These are phyloP conservation scores for Didymella lethalis DNA, from an alignment of 2,329 filamentous ascomycete species.

Conservation along the genomic window DNA sequence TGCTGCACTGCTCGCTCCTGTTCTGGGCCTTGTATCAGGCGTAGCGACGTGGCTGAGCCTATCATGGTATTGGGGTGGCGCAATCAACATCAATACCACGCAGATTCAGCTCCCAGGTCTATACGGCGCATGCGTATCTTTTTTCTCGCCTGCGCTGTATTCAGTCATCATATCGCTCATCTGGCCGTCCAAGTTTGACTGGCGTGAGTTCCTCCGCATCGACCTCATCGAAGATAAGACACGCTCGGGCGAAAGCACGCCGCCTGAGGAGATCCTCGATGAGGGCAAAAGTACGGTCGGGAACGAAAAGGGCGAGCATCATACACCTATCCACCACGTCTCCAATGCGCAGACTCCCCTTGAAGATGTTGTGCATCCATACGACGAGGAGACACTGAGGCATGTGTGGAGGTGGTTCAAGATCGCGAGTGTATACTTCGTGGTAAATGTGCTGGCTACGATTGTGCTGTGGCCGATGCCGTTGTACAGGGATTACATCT, in stretches of 20 bases:
- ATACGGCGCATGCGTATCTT: slow-evolving; percentile 80
- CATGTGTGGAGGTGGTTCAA: slow-evolving; percentile 20
- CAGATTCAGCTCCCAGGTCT: slow-evolving; percentile 75
- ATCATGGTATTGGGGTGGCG: slow-evolving; percentile 27
- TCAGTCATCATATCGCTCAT: slow-evolving; percentile 13
- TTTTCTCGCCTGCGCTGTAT: slow-evolving; percentile 76
- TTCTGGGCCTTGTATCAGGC: slow-evolving; percentile 18
- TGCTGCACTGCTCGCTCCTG: slow-evolving; percentile 64
- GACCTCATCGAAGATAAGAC: slow-evolving; percentile 22
- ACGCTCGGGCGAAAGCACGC: slow-evolving; percentile 7
- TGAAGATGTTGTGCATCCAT: slow-evolving; percentile 22
- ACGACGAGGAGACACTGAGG: slow-evolving; percentile 17
- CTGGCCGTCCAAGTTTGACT: slow-evolving; percentile 17
- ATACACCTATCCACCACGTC: slow-evolving; percentile 2
- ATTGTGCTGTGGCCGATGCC: slow-evolving; percentile 87
- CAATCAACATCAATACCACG: slow-evolving; percentile 55
- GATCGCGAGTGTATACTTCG: slow-evolving; percentile 21
- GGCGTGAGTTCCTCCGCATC: slow-evolving; percentile 23
- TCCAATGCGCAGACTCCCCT: slow-evolving; percentile 14
- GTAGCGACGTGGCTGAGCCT: slow-evolving; percentile 20
- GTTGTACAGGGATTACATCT: slow-evolving; percentile 85
- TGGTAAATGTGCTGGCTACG: slow-evolving; percentile 18
- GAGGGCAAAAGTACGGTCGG: background rate
- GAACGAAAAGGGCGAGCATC: slow-evolving; percentile 2
- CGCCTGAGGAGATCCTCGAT: slow-evolving; percentile 2